phyloP scores from a whole-genome alignment of 2,329 filamentous ascomycete species.

The Fusarium protoensiforme region DNA sequence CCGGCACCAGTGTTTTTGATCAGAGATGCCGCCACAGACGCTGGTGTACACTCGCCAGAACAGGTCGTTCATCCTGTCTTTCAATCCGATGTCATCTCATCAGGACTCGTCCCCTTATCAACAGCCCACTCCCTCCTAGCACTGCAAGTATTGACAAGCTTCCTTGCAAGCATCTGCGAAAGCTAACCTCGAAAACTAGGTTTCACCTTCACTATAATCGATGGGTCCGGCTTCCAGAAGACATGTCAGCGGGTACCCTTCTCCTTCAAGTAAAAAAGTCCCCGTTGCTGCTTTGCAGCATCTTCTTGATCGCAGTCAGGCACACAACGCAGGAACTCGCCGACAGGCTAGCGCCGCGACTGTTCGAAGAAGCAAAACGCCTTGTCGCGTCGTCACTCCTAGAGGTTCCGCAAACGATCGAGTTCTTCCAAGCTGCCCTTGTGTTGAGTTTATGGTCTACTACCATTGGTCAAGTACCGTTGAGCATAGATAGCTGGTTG shows the following conservation, averaged over 20 bases:
- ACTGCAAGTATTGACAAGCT: conserved; percentile 23
- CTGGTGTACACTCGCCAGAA: conserved; percentile 34
- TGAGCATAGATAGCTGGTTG: conserved; percentile 45
- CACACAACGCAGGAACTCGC: conserved; percentile 39
- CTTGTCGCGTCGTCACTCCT: conserved; percentile 30
- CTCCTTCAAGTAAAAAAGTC: conserved; percentile 16
- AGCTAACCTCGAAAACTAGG: conserved; percentile 3
- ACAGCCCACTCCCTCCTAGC: conserved; percentile 33
- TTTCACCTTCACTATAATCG: conserved; percentile 42
- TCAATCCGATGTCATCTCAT: conserved; percentile 32
- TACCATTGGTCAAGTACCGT: conserved; percentile 38
- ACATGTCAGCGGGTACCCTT: conserved; percentile 17
- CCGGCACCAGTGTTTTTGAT: conserved; percentile 42
- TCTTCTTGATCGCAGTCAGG: conserved; percentile 40
- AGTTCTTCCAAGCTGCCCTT: conserved; percentile 41
- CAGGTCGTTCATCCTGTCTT: not conserved
- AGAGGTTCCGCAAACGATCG: conserved; percentile 23
- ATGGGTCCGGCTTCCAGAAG: conserved; percentile 41
- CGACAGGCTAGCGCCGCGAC: conserved; percentile 32
- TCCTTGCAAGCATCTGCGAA: not conserved
- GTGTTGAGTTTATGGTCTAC: conserved; percentile 44
- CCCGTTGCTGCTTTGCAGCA: conserved; percentile 38
- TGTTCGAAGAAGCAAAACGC: conserved; percentile 39
- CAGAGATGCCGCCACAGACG: conserved; percentile 41
- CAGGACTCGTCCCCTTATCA: conserved; percentile 27